Conservation (phyloP, 2,329 filamentous ascomycete genomes). For the Tolypocladium amazonense region DNA sequence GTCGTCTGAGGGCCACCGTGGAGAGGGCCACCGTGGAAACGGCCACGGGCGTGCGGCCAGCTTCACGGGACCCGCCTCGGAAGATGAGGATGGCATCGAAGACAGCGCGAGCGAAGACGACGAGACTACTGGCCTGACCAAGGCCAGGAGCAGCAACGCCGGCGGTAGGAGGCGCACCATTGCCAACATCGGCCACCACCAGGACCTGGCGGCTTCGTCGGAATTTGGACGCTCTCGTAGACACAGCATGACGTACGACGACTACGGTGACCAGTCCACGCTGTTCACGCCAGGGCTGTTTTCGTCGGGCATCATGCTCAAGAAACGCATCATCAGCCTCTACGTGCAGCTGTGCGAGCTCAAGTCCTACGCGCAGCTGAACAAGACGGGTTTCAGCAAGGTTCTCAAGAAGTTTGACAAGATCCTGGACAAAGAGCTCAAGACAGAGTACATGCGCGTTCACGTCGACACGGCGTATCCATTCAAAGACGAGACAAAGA, state of each 20-base stretch:
- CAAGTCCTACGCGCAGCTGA: conserved; percentile 91
- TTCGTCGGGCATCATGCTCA: conserved; percentile 69
- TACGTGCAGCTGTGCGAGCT: conserved; percentile 93
- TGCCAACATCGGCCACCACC: conserved; percentile 25
- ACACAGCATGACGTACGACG: conserved; percentile 60
- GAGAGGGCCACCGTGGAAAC: conserved; percentile 13
- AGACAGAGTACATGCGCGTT: conserved; percentile 62
- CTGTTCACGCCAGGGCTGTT: conserved; percentile 50
- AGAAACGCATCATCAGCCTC: conserved; percentile 77
- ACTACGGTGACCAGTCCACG: conserved; percentile 67
- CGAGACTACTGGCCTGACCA: conserved; percentile 45
- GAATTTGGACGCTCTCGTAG: conserved; percentile 49
- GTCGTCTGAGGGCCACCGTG: conserved; percentile 15
- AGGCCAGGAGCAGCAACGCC: conserved; percentile 27
- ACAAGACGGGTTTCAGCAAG: conserved; percentile 93
- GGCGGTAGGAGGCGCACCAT: conserved; percentile 25
- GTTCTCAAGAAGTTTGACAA: conserved; percentile 99
- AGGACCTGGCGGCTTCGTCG: conserved; percentile 52
- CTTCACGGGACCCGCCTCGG: conserved; percentile 32
- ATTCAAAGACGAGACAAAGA: conserved; percentile 65
- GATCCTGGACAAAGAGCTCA: conserved; percentile 74
- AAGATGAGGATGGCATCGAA: conserved; percentile 42
- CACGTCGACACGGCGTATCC: conserved; percentile 71
- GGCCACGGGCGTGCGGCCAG: conserved; percentile 20
- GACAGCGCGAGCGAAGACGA: conserved; percentile 56